Evolutionary conservation across 2,329 filamentous ascomycete species (phyloP), one percentile per base, ranked within the genome.

Genomic region (Immersiporthe knoxdaviesiana): DNA sequence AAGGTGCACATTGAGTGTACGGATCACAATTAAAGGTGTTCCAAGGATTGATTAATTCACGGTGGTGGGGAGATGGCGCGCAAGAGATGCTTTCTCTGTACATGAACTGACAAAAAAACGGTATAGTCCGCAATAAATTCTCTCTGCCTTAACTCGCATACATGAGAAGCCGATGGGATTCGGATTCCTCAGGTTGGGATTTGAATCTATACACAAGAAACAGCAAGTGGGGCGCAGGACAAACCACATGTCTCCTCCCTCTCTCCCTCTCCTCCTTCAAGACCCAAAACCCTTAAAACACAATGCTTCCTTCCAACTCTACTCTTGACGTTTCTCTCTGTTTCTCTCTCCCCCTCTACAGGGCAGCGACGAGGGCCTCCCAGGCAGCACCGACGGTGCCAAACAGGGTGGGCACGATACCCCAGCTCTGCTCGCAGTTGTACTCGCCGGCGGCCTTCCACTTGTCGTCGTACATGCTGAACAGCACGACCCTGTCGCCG

Each of bases 361-460:
- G 24, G 0, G 54, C 54, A 16, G 54, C 32, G 47, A 32, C 65
- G 27, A 66, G 65, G 2, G 39, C 39, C 54, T 66, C 65, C 68
- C 65, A 70, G 41, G 63, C 66, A 21, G 39, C 56, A 35, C 32
- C 65, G 12, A 66, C 62, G 44, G 37, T 56, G 3, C 74, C 75
- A 78, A 88, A 87, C 77, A 85, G 81, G 69, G 81, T 76, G 69
- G 82, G 81, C 78, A 88, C 90, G 24, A 66, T 66, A 72, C 94
- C 93, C 88, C 93, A 97, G 85, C 85, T 84, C 82, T 90, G 88
- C 90, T 97, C 94, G 75, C 94, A 93, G 71, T 82, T 81, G 81
- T 89, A 92, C 44, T 81, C 79, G 74, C 91, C 91, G 39, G 87
- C 81, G 54, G 81, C 76, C 90, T 97, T 97, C 94, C 94, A 98